Evolutionary conservation across 2,329 filamentous ascomycete genomes (phyloP).

Genomic region (Penicillium sp.): DNA sequence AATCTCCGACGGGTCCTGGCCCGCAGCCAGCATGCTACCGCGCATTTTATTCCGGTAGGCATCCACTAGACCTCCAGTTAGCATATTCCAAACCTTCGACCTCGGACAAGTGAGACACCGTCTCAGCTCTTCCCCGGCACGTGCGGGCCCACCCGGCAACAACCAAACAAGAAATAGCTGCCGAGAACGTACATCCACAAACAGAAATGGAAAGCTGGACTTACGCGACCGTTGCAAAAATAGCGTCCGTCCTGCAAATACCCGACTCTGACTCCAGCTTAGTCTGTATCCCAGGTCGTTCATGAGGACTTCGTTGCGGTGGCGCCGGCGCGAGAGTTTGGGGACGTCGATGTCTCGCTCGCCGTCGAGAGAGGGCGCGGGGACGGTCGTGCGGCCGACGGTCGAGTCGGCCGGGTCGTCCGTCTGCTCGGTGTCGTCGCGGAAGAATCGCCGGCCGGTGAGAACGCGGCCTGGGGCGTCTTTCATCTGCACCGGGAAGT

Average conservation of each 20-base stretch:
- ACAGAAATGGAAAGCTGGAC: conserved; percentile 32
- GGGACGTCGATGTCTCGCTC: conserved; percentile 74
- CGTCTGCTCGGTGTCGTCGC: conserved; percentile 64
- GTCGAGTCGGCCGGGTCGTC: conserved; percentile 37
- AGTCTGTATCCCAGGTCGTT: conserved; percentile 94
- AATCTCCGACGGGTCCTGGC: conserved; percentile 70
- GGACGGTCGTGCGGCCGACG: conserved; percentile 53
- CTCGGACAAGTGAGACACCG: conserved; percentile 6
- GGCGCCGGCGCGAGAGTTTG: conserved; percentile 65
- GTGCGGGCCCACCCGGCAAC: neutral
- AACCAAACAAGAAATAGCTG: neutral
- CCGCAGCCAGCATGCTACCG: conserved; percentile 72
- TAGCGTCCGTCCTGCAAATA: conserved; percentile 80
- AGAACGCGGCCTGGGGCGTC: conserved; percentile 70
- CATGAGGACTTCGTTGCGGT: conserved; percentile 80
- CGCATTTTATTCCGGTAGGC: conserved; percentile 91
- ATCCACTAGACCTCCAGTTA: conserved; percentile 64
- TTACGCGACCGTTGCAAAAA: conserved; percentile 89
- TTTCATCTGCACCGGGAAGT: conserved; percentile 92
- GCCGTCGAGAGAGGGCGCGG: conserved; percentile 63
- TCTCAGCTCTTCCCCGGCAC: conserved; percentile 5
- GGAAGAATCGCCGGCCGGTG: conserved; percentile 71
- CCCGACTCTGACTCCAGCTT: conserved; percentile 93
- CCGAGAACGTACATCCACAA: neutral
- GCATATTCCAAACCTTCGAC: neutral